phyloP scores from a whole-genome alignment of 2,329 filamentous ascomycete genomes.

The Alternaria triticina region DNA sequence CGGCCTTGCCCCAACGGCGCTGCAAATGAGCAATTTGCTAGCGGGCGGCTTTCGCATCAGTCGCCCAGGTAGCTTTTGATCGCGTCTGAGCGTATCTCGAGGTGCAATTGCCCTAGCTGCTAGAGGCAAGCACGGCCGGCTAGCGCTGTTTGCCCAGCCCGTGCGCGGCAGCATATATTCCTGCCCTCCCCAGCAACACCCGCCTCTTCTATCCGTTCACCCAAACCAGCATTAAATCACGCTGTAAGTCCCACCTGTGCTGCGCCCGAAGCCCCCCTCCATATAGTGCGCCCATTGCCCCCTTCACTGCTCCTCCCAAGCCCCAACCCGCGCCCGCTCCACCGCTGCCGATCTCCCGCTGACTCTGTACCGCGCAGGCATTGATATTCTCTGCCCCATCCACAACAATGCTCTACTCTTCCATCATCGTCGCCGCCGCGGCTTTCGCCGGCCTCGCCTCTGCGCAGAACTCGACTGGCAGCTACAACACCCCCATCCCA shows the following conservation, averaged over 20 bases:
- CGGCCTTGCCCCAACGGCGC: background rate
- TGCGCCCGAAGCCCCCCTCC: background rate
- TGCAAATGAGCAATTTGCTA: slow-evolving; percentile 28
- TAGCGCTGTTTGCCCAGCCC: slow-evolving; percentile 22
- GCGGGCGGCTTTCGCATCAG: slow-evolving; percentile 2
- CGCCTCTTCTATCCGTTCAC: slow-evolving; percentile 15
- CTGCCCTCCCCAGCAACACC: slow-evolving; percentile 21
- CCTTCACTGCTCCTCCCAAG: slow-evolving; percentile 3
- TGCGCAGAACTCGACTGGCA: slow-evolving; percentile 51
- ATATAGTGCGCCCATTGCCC: slow-evolving; percentile 13
- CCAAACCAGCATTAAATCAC: slow-evolving; percentile 21
- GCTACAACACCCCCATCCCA: slow-evolving; percentile 35
- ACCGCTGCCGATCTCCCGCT: slow-evolving; percentile 30
- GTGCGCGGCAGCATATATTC: slow-evolving; percentile 23
- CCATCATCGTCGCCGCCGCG: slow-evolving; percentile 54
- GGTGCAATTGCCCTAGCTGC: slow-evolving; percentile 21
- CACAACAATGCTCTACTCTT: slow-evolving; percentile 56
- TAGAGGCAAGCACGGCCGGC: slow-evolving; percentile 14
- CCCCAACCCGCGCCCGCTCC: slow-evolving; percentile 6
- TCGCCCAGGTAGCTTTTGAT: slow-evolving; percentile 9
- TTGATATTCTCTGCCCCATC: slow-evolving; percentile 42
- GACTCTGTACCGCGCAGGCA: slow-evolving; percentile 39
- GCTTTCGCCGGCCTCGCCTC: slow-evolving; percentile 54
- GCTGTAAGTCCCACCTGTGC: slow-evolving; percentile 17
- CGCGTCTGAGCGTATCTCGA: slow-evolving; percentile 35